Base-by-base conservation (phyloP, 192 early-diverging fungal genomes). In the Coemansia sp. region DNA sequence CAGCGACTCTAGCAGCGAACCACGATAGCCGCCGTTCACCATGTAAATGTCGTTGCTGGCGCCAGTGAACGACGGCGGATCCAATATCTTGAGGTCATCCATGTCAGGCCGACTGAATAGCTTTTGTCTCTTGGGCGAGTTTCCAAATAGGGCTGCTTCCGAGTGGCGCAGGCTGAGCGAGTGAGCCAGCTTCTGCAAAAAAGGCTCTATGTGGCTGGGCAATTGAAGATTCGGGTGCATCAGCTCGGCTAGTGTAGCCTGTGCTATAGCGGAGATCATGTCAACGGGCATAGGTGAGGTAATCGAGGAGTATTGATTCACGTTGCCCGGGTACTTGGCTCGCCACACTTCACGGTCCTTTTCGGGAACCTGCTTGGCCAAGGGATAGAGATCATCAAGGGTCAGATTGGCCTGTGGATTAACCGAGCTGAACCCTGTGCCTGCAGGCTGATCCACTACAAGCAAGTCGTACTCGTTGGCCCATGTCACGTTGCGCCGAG, bases 371-470 rank as follows among this genome's bases (percentile, higher is more conserved):
- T 38, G 35, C 8, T 30, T 51, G 6, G 73, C 68, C 18, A 64
- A 20, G 5, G 67, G 67, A 26, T 58, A 76, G 45, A 71, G 35
- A 35, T 76, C 61, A 42, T 69, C 64, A 8, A 76, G 47, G 11
- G 72, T 60, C 34, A 66, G 51, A 10, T 61, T 65, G 5, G 59
- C 62, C 17, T 35, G 34, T 7, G 70, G 70, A 20, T 50, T 34
- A 9, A 78, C 65, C 10, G 68, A 78, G 56, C 67, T 75, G 40
- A 76, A 76, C 17, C 90, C 88, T 9, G 85, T 83, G n/a, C 90
- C 90, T 8, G 85, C 87, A 8, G 90, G 90, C 50, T 87, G 86
- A 59, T 92, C 90, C 28, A 92, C 81, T 30, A 87, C 88, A 11
- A 92, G 64, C 64, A 92, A 55, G 34, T 83, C 81, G 48, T 85